Percentiles rank a stretch among this genome's conserved stretches.
phyloP scores from a whole-genome alignment of 345 rosid genomes.

The Trapa incisa region DNA sequence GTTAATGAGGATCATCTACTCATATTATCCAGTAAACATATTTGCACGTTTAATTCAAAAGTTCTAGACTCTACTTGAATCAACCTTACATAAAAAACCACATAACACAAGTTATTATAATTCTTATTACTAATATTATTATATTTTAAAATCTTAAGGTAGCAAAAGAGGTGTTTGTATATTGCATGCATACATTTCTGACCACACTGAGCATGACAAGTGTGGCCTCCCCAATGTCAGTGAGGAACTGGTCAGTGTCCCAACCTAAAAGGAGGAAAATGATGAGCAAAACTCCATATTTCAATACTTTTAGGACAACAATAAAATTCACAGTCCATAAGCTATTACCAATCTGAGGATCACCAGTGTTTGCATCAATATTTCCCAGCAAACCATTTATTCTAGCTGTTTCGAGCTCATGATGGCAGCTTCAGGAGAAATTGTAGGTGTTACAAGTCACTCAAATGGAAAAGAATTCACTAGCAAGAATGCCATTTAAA shows the following conservation, averaged over 20 bases:
- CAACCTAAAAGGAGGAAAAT: conserved; percentile 42
- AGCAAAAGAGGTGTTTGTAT: neutral
- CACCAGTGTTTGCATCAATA: conserved; percentile 92
- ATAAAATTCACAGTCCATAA: neutral
- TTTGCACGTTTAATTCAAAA: neutral
- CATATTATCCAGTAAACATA: neutral
- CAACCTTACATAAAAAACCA: neutral
- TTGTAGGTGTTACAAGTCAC: neutral
- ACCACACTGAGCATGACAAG: conserved; percentile 82
- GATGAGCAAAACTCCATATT: neutral
- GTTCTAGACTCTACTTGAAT: neutral
- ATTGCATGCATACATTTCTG: conserved; percentile 40
- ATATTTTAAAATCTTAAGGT: neutral
- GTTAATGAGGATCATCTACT: neutral
- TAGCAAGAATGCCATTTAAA: neutral
- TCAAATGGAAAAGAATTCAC: neutral
- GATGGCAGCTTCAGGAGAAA: conserved; percentile 53
- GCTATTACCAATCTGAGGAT: conserved; percentile 66
- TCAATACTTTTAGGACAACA: neutral
- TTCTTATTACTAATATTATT: too few relatives aligned
- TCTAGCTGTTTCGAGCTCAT: conserved; percentile 88
- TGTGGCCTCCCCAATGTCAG: conserved; percentile 82
- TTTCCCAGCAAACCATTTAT: conserved; percentile 76
- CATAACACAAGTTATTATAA: neutral
- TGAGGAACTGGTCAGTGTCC: conserved; percentile 93